Conservation (phyloP, 371 early-diverging fungal species). For the Rhizopus arrhizus region DNA sequence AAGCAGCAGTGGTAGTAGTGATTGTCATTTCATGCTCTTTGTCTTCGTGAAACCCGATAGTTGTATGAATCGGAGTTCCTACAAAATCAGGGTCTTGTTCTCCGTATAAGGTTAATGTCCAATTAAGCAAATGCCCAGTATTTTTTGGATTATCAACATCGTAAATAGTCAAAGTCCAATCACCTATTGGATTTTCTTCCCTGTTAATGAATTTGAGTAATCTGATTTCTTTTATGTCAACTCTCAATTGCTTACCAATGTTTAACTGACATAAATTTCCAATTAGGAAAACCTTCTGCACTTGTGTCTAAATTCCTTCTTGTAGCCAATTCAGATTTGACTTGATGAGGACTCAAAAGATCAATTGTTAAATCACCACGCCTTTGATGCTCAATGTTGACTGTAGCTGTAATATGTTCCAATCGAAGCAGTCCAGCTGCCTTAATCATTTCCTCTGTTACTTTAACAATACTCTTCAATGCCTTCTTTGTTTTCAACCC, state of each 20-base stretch:
- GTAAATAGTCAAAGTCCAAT: conserved; percentile 81
- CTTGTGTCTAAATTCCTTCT: conserved; percentile 67
- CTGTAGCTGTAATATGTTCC: conserved; percentile 88
- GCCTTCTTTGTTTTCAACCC: conserved; percentile 32
- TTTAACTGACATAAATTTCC: conserved; percentile 96
- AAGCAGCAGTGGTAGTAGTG: conserved; percentile 4
- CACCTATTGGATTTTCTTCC: conserved; percentile 84
- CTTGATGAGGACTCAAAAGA: conserved; percentile 73
- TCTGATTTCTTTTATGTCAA: too few species aligned
- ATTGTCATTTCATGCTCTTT: conserved; percentile 20
- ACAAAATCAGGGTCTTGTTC: conserved; percentile 44
- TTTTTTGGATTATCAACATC: conserved; percentile 49
- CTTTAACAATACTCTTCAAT: conserved; percentile 40
- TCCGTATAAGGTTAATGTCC: conserved; percentile 74
- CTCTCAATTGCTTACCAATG: conserved; percentile 73
- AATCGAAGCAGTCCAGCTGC: conserved; percentile 61
- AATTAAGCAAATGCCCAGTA: conserved; percentile 56
- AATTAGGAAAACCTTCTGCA: conserved; percentile 73
- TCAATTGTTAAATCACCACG: conserved; percentile 83
- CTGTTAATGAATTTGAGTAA: conserved; percentile 20
- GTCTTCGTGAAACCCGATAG: conserved; percentile 15
- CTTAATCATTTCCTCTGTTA: conserved; percentile 55
- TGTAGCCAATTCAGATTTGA: conserved; percentile 73
- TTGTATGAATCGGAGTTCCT: conserved; percentile 33
- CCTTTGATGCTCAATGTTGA: conserved; percentile 76